Percentiles rank a stretch among this genome's conserved stretches.
Evolutionary conservation across 768 basidiomycete genomes (phyloP).

Genomic region (Lanmaoa pseudosensibilis): DNA sequence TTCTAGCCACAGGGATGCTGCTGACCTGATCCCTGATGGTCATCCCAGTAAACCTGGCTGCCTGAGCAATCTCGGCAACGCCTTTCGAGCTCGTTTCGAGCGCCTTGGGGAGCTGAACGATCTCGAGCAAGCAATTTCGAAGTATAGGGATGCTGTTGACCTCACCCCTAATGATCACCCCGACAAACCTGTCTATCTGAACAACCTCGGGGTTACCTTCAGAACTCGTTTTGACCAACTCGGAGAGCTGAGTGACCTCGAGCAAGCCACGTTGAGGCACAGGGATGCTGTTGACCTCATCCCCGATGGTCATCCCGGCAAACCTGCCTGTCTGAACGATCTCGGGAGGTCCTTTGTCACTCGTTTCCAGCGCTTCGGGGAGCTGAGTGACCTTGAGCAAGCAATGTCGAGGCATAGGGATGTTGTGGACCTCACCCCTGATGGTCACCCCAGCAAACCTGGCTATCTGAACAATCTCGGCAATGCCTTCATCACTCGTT

Average conservation of each 20-base stretch:
- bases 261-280: too few species aligned
- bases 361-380: background rate
- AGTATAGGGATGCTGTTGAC: background rate
- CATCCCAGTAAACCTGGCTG: background rate
- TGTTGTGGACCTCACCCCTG: too few species aligned
- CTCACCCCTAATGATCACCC: background rate
- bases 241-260: too few species aligned
- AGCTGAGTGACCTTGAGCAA: background rate
- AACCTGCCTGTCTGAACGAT: too few species aligned
- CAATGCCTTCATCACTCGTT: background rate
- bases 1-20: background rate
- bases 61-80: background rate
- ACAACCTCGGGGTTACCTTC: background rate
- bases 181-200: background rate
- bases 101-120: background rate
- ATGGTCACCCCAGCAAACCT: too few species aligned
- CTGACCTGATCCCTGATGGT: background rate
- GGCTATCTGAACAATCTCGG: background rate
- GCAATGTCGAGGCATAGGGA: too few species aligned
- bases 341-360: background rate
- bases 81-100: background rate
- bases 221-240: too few species aligned
- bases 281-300: too few species aligned
- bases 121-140: background rate
- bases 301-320: too few species aligned